Evolutionary conservation across 176 grass and related monocot species (phyloP).

Genomic region (Paspalum notatum): DNA sequence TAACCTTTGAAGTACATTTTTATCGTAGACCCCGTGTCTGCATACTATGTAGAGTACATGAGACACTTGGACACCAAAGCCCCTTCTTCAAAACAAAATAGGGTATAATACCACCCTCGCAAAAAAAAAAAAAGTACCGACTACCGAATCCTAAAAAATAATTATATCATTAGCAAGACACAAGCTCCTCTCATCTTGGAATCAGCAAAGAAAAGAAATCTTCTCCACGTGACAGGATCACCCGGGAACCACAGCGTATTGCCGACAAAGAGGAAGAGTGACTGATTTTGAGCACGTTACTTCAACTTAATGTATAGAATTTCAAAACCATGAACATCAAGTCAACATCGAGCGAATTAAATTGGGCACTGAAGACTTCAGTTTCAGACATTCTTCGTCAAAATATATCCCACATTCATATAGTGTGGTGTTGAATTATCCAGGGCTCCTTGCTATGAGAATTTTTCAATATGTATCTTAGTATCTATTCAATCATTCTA

Average conservation of each 20-base stretch:
- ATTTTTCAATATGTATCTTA: not conserved
- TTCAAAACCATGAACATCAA: slow-evolving; percentile 16
- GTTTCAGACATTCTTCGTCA: no score
- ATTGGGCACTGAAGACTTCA: not conserved
- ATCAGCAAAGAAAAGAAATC: not conserved
- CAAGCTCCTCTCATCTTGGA: slow-evolving; percentile 1
- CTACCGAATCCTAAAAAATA: not conserved
- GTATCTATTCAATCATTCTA: not conserved
- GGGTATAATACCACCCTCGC: not conserved
- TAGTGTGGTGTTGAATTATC: not conserved
- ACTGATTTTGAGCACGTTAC: not conserved
- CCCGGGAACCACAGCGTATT: not conserved
- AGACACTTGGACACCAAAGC: not conserved
- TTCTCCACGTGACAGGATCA: not conserved
- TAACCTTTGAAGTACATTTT: not conserved
- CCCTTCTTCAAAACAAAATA: not conserved
- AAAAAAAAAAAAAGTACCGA: not conserved
- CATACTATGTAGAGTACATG: not conserved
- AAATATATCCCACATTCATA: not conserved
- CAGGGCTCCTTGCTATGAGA: not conserved
- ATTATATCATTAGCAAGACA: not conserved
- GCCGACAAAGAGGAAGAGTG: not conserved
- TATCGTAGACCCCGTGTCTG: not conserved
- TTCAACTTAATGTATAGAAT: not conserved
- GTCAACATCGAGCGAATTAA: slow-evolving; percentile 10